These are phyloP conservation scores for Aspergillus intermedius DNA, from an alignment of 2,329 filamentous ascomycete genomes.

Conservation along the genomic window DNA sequence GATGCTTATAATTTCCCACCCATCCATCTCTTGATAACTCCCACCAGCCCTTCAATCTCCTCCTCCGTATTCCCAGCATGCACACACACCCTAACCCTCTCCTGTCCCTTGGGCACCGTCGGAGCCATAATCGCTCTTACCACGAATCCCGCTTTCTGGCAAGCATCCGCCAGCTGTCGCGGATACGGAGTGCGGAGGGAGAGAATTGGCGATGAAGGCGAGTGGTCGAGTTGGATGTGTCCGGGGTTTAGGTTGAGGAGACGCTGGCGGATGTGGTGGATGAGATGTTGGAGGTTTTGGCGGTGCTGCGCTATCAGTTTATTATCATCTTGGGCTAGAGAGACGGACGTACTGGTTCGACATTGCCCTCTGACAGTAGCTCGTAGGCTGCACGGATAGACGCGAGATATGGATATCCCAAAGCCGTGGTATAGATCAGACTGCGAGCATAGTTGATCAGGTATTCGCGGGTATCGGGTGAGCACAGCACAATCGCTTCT, in stretches of 20 bases:
- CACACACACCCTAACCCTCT: slow-evolving; percentile 61
- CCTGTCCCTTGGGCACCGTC: slow-evolving; percentile 57
- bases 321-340: not conserved
- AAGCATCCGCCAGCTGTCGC: slow-evolving; percentile 52
- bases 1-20: not conserved
- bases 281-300: slow-evolving; percentile 43
- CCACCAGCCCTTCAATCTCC: slow-evolving; percentile 51
- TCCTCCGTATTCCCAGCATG: slow-evolving; percentile 58
- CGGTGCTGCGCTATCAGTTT: slow-evolving; percentile 26
- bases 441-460: slow-evolving; percentile 71
- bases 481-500: slow-evolving; percentile 57
- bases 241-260: slow-evolving; percentile 35
- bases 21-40: slow-evolving; percentile 47
- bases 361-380: slow-evolving; percentile 48
- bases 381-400: slow-evolving; percentile 54
- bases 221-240: slow-evolving; percentile 33
- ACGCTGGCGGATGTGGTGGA: slow-evolving; percentile 39
- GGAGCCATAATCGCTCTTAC: slow-evolving; percentile 63
- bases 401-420: slow-evolving; percentile 56
- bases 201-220: slow-evolving; percentile 58
- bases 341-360: slow-evolving; percentile 34
- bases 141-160: slow-evolving; percentile 54
- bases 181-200: slow-evolving; percentile 55
- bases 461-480: slow-evolving; percentile 53
- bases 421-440: slow-evolving; percentile 67